Base-by-base conservation (phyloP, 1,139 yeast genomes). In the Yamadazyma dendronema region DNA sequence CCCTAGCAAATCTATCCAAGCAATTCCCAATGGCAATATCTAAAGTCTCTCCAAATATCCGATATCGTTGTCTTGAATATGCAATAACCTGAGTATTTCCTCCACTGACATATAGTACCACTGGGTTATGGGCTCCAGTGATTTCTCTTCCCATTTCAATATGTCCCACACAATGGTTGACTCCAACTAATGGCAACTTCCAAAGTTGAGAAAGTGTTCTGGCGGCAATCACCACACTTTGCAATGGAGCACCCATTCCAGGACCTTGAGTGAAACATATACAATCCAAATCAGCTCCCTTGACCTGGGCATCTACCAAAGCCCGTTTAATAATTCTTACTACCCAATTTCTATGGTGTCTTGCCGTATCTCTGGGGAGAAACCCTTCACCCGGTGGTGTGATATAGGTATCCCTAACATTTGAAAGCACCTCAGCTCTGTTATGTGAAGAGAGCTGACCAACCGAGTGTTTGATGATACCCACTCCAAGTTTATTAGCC, bases 311-410 rank as follows among this genome's bases (percentile, higher is more conserved):
- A 30, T 83, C 92, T 3, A 57, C 57, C 37, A 92, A 56, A 0
- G 97, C 86, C 28, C 54, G 56, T 49, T 79, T 81, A 34, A 88
- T 79, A 27, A 90, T 65, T 38, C 97, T 64, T 1, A 86, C 90
- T n/a, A 81, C 94, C 97, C 97, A 90, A 61, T 88, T 87, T 32
- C 97, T 65, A 59, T 92, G 99, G 57, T 92, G 98, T 48, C 96
- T 74, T 4, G 98, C 98, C 0, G 97, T 89, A 55, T 92, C 98
- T 43, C 97, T 63, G 1, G 98, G 99, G 37, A 92, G 64, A 53
- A 92, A 92, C 2, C 98, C 99, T 62, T 92, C 97, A 1, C 99
- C 99, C 2, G 98, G 96, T 4, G 98, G 98, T 0, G 97, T 84
- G 24, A 85, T 71, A 56, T 92, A 94, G 0, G 99, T 92, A 58